Evolutionary conservation across 1,284 basidiomycete species (phyloP).

Genomic region (Trichosporon faecale): DNA sequence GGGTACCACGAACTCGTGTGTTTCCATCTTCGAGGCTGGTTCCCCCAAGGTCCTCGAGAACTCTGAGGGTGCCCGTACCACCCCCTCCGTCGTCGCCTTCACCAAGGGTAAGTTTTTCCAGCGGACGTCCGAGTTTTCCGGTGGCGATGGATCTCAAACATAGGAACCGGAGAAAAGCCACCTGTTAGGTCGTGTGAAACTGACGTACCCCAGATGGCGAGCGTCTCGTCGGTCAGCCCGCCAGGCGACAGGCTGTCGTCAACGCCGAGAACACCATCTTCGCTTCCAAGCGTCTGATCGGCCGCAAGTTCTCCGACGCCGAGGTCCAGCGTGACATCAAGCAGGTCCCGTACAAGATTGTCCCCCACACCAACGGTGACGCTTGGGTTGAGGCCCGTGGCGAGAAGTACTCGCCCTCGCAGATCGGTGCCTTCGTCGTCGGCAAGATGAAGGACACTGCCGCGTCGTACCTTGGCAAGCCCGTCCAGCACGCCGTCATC

Average conservation of each 20-base stretch:
- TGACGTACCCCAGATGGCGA: constrained; percentile 60
- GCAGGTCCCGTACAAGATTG: constrained; percentile 68
- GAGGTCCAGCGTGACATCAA: constrained; percentile 89
- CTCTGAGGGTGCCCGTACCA: constrained; percentile 94
- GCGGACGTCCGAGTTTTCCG: neutral
- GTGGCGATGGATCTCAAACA: neutral
- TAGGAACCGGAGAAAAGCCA: neutral
- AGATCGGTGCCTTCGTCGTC: constrained; percentile 76
- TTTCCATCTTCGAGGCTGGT: constrained; percentile 93
- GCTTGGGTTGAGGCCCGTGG: constrained; percentile 70
- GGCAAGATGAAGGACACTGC: constrained; percentile 96
- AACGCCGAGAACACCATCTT: constrained; percentile 93
- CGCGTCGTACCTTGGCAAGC: constrained; percentile 85
- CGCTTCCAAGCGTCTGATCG: constrained; percentile 95
- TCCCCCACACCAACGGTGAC: constrained; percentile 61
- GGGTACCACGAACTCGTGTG: constrained; percentile 73
- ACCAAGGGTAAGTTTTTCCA: constrained; percentile 64
- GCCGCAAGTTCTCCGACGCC: constrained; percentile 86
- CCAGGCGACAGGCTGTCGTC: constrained; percentile 95
- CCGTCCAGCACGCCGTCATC: constrained; percentile 93
- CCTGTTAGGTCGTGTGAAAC: neutral
- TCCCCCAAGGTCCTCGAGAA: constrained; percentile 94
- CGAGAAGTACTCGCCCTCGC: constrained; percentile 60
- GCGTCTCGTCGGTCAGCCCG: constrained; percentile 90
- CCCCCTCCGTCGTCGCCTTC: constrained; percentile 97